Conservation (phyloP, 108 stramenopile genomes). For the Cyclotella atomus region DNA sequence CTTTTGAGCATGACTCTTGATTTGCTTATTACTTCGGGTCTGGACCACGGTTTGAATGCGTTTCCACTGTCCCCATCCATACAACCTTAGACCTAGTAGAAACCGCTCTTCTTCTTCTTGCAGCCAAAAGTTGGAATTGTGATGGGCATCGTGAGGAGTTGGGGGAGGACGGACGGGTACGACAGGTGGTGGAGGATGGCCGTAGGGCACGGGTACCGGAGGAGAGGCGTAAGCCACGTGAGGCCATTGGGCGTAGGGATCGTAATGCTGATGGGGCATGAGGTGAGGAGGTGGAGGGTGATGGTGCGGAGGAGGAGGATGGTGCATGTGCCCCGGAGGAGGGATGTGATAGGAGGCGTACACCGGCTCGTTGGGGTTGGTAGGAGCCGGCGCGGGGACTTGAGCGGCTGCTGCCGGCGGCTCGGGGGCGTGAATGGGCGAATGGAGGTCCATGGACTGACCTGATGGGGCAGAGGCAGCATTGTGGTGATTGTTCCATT, state of each 20-base stretch:
- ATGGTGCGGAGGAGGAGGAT: neutral
- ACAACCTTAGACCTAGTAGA: slow-evolving; percentile 31
- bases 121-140: slow-evolving; percentile 35
- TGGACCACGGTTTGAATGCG: slow-evolving; percentile 37
- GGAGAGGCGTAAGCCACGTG: neutral
- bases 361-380: neutral
- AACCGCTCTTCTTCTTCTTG: slow-evolving; percentile 48
- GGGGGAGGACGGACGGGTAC: neutral
- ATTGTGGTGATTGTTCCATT: neutral
- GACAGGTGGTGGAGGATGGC: too few relatives aligned
- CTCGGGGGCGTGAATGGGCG: slow-evolving; percentile 3
- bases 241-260: neutral
- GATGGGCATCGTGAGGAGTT: neutral
- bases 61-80: slow-evolving; percentile 47
- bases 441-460: slow-evolving; percentile 5
- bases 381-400: neutral
- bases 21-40: slow-evolving; percentile 44
- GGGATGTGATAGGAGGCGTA: slow-evolving; percentile 9
- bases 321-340: too few relatives aligned
- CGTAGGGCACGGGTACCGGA: neutral
- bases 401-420: neutral
- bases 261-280: slow-evolving; percentile 1
- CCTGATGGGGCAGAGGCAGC: neutral
- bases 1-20: slow-evolving; percentile 43
- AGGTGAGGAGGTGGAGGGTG: neutral